Evolutionary conservation across 352 stramenopile genomes (phyloP).

Genomic region (Phytophthora constricta): DNA sequence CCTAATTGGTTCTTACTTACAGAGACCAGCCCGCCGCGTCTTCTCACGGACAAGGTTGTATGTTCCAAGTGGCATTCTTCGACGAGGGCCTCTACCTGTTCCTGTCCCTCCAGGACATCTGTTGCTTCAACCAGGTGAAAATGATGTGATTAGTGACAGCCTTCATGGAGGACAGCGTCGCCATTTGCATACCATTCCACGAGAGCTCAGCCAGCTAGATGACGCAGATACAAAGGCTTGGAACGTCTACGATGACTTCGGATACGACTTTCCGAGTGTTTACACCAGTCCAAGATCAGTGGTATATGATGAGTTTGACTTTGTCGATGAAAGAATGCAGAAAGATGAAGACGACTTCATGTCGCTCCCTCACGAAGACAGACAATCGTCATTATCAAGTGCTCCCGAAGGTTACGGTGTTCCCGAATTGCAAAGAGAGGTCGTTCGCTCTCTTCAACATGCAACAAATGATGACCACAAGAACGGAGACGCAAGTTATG

Average conservation of each 20-base stretch:
- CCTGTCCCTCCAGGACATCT: conserved; percentile 28
- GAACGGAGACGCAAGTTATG: neutral
- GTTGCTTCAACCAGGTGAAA: conserved; percentile 17
- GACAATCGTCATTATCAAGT: conserved; percentile 15
- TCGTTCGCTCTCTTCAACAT: conserved; percentile 53
- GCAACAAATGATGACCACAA: neutral
- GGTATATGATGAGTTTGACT: conserved; percentile 31
- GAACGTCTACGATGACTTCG: conserved; percentile 34
- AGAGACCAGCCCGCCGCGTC: conserved; percentile 26
- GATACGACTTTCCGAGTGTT: conserved; percentile 33
- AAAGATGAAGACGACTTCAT: conserved; percentile 35
- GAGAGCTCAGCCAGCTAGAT: conserved; percentile 5
- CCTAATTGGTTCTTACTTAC: neutral
- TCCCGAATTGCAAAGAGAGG: conserved; percentile 40
- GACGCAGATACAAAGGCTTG: conserved; percentile 17
- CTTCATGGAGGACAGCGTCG: conserved; percentile 14
- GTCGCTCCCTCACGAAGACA: conserved; percentile 16
- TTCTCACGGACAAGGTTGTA: conserved; percentile 32
- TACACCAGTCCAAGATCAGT: conserved; percentile 13
- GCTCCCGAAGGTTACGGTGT: conserved; percentile 15
- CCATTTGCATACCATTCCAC: conserved; percentile 15
- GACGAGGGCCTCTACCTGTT: conserved; percentile 31
- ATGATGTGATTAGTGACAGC: neutral
- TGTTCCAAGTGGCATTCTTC: conserved; percentile 29
- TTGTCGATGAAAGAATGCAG: conserved; percentile 8